Conservation (phyloP, 306 rosid species). For the Prunus mongolica region DNA sequence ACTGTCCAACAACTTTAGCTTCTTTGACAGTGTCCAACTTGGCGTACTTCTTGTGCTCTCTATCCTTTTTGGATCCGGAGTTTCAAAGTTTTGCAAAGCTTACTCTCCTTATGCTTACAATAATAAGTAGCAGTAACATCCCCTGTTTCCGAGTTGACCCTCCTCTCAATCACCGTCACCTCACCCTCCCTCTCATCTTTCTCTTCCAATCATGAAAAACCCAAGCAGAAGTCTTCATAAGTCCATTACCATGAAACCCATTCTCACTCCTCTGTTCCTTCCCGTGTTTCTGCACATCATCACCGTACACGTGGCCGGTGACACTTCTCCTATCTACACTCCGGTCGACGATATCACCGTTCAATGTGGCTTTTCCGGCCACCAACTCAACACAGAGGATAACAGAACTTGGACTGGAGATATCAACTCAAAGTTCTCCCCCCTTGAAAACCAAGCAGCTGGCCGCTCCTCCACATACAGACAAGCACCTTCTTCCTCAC, state of each 20-base stretch:
- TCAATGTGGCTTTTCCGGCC: constrained; percentile 11
- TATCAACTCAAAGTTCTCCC: constrained; percentile 4
- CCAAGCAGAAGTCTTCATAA: neutral
- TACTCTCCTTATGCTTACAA: too few species aligned
- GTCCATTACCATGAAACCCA: neutral
- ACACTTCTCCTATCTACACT: neutral
- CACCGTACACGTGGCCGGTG: neutral
- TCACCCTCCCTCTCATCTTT: too few species aligned
- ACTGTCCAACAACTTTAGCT: too few species aligned
- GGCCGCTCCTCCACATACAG: neutral
- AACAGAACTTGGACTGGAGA: constrained; percentile 17
- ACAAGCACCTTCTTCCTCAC: neutral
- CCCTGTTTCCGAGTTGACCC: too few species aligned
- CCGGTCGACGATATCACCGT: constrained; percentile 4
- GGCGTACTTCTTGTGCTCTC: too few species aligned
- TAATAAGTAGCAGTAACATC: too few species aligned
- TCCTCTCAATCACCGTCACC: too few species aligned
- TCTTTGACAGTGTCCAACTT: too few species aligned
- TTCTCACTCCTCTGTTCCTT: neutral
- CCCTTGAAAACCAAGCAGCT: neutral
- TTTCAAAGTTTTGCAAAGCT: too few species aligned
- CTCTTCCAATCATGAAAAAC: neutral
- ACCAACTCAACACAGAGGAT: too few species aligned
- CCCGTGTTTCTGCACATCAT: neutral
- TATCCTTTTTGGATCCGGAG: too few species aligned